These are phyloP conservation scores for Davidsoniella virescens DNA, from an alignment of 2,329 filamentous ascomycete genomes.

Conservation along the genomic window DNA sequence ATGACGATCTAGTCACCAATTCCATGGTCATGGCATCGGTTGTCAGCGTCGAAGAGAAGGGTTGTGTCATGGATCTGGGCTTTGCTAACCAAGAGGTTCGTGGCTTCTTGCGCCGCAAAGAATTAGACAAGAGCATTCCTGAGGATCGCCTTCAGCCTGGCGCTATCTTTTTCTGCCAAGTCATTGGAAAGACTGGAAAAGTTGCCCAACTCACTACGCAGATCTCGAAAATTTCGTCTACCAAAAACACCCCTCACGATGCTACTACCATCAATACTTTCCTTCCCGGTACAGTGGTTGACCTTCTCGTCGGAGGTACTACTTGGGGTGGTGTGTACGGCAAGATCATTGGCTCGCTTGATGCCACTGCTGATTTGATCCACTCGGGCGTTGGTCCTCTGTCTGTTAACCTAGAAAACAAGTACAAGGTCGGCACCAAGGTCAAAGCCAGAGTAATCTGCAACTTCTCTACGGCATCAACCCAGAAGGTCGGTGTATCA, in stretches of 20 bases:
- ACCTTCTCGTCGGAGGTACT: conserved; percentile 66
- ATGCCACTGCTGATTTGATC: conserved; percentile 78
- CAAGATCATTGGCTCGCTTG: conserved; percentile 81
- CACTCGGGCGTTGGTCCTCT: conserved; percentile 66
- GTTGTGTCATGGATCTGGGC: conserved; percentile 82
- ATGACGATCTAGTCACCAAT: conserved; percentile 58
- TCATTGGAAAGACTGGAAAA: conserved; percentile 64
- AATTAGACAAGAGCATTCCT: conserved; percentile 51
- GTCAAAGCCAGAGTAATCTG: conserved; percentile 76
- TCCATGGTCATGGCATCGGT: conserved; percentile 76
- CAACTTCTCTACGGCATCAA: conserved; percentile 57
- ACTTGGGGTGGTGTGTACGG: conserved; percentile 61
- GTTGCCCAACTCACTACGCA: conserved; percentile 75
- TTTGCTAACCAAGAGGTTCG: conserved; percentile 50
- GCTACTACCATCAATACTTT: conserved; percentile 82
- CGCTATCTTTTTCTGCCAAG: conserved; percentile 67
- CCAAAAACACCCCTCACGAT: conserved; percentile 48
- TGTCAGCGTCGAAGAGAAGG: conserved; percentile 86
- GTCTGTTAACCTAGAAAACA: conserved; percentile 53
- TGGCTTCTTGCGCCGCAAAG: conserved; percentile 74
- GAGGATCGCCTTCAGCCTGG: conserved; percentile 63
- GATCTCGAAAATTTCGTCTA: conserved; percentile 49
- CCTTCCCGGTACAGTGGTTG: conserved; percentile 78
- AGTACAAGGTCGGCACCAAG: conserved; percentile 71
- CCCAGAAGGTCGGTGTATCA: conserved; percentile 75